Evolutionary conservation across 208 protist species (phyloP).

Genomic region (Strigomonas culicis): DNA sequence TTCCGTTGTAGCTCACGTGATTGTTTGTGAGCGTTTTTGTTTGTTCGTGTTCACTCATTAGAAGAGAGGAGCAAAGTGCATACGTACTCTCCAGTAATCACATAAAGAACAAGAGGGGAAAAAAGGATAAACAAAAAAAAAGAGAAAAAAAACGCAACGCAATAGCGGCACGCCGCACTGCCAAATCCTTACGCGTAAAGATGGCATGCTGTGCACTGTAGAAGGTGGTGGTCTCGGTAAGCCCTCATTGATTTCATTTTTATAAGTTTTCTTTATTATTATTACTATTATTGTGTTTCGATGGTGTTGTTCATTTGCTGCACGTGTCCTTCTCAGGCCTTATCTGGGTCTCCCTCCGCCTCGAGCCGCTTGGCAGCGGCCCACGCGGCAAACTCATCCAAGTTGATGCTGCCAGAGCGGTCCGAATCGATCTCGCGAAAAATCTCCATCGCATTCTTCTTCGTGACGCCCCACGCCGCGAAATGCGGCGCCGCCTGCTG

Average conservation of each 20-base stretch:
- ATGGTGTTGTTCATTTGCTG: no score
- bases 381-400: slow-evolving; percentile 81
- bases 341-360: neutral
- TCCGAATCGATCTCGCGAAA: slow-evolving; percentile 77
- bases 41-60: neutral
- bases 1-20: no score
- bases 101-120: no score
- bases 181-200: neutral
- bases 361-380: slow-evolving; percentile 34
- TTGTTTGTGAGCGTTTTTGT: no score
- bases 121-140: neutral
- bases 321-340: no score
- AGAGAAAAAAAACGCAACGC: neutral
- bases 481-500: slow-evolving; percentile 49
- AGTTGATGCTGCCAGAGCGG: slow-evolving; percentile 61
- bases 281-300: no score
- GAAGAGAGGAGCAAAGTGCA: neutral
- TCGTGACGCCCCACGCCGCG: slow-evolving; percentile 49
- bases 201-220: no score
- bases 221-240: no score
- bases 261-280: no score
- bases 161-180: neutral
- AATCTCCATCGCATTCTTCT: slow-evolving; percentile 37
- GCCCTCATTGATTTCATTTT: no score
- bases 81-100: no score